Evolutionary conservation across 352 stramenopile genomes (phyloP).

Genomic region (Phytophthora hybrid): DNA sequence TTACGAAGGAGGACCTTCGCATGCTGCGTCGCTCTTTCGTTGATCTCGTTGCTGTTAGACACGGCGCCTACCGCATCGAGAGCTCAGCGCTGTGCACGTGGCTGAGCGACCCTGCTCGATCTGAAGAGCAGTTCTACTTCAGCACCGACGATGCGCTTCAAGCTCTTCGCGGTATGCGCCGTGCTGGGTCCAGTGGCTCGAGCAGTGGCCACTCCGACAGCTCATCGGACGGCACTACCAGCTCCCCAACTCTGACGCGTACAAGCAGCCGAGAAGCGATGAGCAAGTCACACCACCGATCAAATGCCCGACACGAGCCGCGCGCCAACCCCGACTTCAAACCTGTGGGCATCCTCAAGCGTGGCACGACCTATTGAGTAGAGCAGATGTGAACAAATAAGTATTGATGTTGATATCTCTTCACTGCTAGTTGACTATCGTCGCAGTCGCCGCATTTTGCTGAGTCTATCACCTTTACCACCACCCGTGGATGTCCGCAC

Average conservation of each 20-base stretch:
- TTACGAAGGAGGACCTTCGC: slow-evolving; percentile 69
- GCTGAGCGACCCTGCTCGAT: slow-evolving; percentile 62
- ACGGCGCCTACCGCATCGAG: slow-evolving; percentile 80
- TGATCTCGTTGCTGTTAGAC: slow-evolving; percentile 71
- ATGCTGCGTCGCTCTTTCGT: slow-evolving; percentile 79
- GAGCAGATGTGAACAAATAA: slow-evolving; percentile 36
- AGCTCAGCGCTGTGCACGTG: slow-evolving; percentile 76
- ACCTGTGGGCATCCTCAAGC: slow-evolving; percentile 73
- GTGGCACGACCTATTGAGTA: slow-evolving; percentile 31
- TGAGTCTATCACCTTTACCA: slow-evolving; percentile 53
- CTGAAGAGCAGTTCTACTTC: slow-evolving; percentile 74
- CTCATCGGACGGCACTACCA: slow-evolving; percentile 33
- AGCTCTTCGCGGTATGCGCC: slow-evolving; percentile 53
- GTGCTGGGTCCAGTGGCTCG: slow-evolving; percentile 19
- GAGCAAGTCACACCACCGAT: slow-evolving; percentile 33
- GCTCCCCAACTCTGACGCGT: slow-evolving; percentile 5
- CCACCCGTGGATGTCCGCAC: slow-evolving; percentile 54
- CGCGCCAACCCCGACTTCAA: slow-evolving; percentile 42
- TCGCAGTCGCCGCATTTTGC: slow-evolving; percentile 39
- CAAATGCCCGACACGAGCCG: slow-evolving; percentile 37
- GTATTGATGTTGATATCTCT: slow-evolving; percentile 37
- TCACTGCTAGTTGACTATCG: neutral
- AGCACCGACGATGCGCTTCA: slow-evolving; percentile 57
- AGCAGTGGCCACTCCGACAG: slow-evolving; percentile 28
- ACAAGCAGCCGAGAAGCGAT: slow-evolving; percentile 20